Evolutionary conservation across 1,284 basidiomycete species (phyloP).

Genomic region (Sphagnurus paluster): DNA sequence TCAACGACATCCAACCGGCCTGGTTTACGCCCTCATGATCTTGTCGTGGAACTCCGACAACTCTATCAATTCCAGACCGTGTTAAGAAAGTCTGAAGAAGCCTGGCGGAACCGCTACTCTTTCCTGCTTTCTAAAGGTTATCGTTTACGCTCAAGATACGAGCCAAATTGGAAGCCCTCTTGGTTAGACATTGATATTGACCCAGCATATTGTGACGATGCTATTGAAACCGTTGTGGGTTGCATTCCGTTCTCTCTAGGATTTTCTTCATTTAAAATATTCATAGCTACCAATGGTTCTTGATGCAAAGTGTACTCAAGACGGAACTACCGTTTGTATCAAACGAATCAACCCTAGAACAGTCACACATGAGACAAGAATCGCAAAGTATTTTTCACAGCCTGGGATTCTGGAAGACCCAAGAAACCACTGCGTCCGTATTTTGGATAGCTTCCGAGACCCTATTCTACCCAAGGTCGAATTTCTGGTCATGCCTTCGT

Average conservation of each 20-base stretch:
- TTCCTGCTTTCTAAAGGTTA: neutral
- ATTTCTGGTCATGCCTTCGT: conserved; percentile 29
- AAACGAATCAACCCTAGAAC: neutral
- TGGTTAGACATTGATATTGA: neutral
- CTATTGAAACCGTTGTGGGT: neutral
- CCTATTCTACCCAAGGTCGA: conserved; percentile 19
- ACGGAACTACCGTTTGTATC: neutral
- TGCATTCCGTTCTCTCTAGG: too few relatives aligned
- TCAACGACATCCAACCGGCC: neutral
- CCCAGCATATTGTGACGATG: neutral
- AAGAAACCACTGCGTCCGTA: conserved; percentile 12
- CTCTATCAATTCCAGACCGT: neutral
- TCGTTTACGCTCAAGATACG: neutral
- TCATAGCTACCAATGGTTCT: neutral
- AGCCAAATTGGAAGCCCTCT: neutral
- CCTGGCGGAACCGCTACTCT: neutral
- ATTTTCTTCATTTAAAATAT: too few relatives aligned
- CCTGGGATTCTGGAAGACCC: neutral
- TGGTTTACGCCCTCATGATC: neutral
- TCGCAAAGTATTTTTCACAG: neutral
- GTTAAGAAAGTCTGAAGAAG: neutral
- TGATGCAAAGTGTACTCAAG: neutral
- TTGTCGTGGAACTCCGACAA: conserved; percentile 1
- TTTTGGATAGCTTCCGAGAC: conserved; percentile 24
- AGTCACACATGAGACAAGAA: neutral